phyloP scores from a whole-genome alignment of 768 basidiomycete species.

The Pleurotus cornucopiae region DNA sequence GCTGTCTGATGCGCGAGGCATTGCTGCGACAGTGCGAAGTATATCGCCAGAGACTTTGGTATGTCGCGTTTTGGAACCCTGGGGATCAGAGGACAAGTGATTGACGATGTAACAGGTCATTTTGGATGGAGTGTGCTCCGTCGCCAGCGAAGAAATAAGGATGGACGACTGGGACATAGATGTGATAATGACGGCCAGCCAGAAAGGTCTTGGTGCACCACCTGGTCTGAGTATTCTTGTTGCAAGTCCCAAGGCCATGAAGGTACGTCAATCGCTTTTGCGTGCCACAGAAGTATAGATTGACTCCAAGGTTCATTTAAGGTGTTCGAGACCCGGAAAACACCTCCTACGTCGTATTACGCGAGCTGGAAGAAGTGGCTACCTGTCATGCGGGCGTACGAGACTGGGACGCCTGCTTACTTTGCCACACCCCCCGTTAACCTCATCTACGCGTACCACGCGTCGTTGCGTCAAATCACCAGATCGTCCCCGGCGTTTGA shows the following conservation, averaged over 20 bases:
- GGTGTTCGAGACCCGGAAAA: slow-evolving; percentile 54
- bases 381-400: slow-evolving; percentile 85
- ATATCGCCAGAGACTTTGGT: slow-evolving; percentile 80
- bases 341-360: slow-evolving; percentile 69
- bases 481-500: slow-evolving; percentile 53
- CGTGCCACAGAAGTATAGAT: background rate
- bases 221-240: slow-evolving; percentile 82
- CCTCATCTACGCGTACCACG: slow-evolving; percentile 79
- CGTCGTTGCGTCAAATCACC: slow-evolving; percentile 68
- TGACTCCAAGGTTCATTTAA: slow-evolving; percentile 15
- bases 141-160: slow-evolving; percentile 86
- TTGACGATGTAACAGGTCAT: slow-evolving; percentile 40
- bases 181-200: slow-evolving; percentile 72
- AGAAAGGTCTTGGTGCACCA: slow-evolving; percentile 84
- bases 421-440: slow-evolving; percentile 90
- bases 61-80: slow-evolving; percentile 1
- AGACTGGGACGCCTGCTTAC: slow-evolving; percentile 69
- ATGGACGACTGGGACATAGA: slow-evolving; percentile 90
- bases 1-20: slow-evolving; percentile 67
- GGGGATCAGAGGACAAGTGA: background rate
- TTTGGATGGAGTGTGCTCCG: slow-evolving; percentile 86
- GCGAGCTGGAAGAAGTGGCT: slow-evolving; percentile 88
- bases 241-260: slow-evolving; percentile 68
- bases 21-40: slow-evolving; percentile 62
- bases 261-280: slow-evolving; percentile 27